Evolutionary conservation across 306 rosid species (phyloP).

Genomic region (Canavalia ensiformis): DNA sequence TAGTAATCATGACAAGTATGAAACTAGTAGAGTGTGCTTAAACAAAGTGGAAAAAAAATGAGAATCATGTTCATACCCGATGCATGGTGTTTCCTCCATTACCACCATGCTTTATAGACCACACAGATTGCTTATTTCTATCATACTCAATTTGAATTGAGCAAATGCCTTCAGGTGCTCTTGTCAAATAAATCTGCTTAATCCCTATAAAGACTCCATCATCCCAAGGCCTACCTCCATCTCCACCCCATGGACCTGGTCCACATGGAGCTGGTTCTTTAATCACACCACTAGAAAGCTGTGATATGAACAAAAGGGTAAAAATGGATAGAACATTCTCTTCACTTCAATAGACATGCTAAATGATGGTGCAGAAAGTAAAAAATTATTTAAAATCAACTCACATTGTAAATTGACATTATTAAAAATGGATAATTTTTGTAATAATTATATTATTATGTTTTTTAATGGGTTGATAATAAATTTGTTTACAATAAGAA

Average conservation of each 20-base stretch:
- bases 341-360: background rate
- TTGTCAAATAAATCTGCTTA: conserved; percentile 82
- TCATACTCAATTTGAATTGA: conserved; percentile 91
- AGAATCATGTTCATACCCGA: conserved; percentile 58
- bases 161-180: conserved; percentile 73
- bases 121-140: conserved; percentile 84
- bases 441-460: no score
- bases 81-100: conserved; percentile 69
- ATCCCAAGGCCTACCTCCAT: conserved; percentile 92
- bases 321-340: background rate
- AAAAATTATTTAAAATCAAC: background rate
- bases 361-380: conserved; percentile 5
- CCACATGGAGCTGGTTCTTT: conserved; percentile 92
- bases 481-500: no score
- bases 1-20: background rate
- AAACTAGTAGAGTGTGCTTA: background rate
- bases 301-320: background rate
- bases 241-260: conserved; percentile 99
- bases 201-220: conserved; percentile 92
- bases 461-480: no score
- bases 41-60: conserved; percentile 1
- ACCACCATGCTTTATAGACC: conserved; percentile 95
- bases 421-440: no score
- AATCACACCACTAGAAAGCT: conserved; percentile 73
- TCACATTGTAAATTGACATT: no score